A percentile compares a stretch with the other conserved stretches of the same genome.
Conservation (phyloP, 306 rosid genomes). For the Castanospermum australe region DNA sequence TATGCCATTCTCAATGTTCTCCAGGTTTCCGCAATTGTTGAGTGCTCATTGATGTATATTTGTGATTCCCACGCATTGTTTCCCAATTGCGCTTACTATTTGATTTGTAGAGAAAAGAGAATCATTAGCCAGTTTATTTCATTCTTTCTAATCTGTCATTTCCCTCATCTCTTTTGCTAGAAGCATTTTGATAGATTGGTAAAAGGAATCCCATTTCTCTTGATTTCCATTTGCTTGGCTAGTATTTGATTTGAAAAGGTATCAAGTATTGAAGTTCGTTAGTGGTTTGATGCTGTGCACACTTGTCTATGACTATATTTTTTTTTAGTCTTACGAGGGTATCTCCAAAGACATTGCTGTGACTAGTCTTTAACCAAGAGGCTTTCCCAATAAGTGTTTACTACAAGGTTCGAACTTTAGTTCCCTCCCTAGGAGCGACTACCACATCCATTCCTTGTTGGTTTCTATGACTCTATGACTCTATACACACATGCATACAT, state of each 20-base stretch:
- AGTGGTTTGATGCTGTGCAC: too few relatives aligned
- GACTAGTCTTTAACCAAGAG: too few relatives aligned
- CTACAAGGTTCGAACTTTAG: too few relatives aligned
- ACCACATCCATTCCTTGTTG: too few relatives aligned
- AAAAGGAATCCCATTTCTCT: background rate
- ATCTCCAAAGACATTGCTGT: too few relatives aligned
- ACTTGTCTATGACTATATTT: too few relatives aligned
- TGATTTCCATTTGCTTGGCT: background rate
- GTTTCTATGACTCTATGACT: too few relatives aligned
- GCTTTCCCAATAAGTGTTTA: too few relatives aligned
- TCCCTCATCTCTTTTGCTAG: background rate
- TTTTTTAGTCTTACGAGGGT: too few relatives aligned
- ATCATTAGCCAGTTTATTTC: background rate
- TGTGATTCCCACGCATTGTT: slow-evolving; percentile 13
- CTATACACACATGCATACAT: too few relatives aligned
- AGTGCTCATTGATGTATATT: background rate
- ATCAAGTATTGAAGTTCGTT: too few relatives aligned
- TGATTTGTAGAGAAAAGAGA: background rate
- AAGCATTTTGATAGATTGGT: background rate
- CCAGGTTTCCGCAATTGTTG: slow-evolving; percentile 10
- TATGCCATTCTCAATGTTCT: slow-evolving; percentile 9
- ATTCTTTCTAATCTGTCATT: background rate
- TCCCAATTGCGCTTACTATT: background rate
- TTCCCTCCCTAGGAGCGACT: too few relatives aligned
- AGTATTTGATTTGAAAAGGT: background rate